Conservation (phyloP, 495 filamentous ascomycete species). For the Ramalina intermedia region DNA sequence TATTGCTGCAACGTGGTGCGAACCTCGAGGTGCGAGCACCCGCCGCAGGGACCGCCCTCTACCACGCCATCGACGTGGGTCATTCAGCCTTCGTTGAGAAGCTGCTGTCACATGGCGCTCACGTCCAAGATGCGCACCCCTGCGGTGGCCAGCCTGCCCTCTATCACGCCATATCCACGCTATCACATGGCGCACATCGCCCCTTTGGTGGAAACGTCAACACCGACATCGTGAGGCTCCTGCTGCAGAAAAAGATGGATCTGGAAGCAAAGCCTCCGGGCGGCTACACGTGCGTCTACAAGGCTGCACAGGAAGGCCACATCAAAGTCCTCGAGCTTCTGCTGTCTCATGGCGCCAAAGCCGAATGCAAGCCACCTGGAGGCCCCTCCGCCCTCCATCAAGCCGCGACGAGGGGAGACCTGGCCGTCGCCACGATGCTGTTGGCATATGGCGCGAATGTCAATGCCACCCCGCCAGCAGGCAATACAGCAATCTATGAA, state of each 20-base stretch:
- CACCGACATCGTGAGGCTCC: conserved; percentile 1
- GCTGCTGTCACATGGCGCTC: conserved; percentile 6
- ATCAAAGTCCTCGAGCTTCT: conserved; percentile 2
- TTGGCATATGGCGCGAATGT: conserved; percentile 9
- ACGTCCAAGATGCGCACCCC: conserved; percentile 4
- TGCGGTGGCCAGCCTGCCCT: conserved; percentile 7
- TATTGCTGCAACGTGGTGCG: conserved; percentile 4
- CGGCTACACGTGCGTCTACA: conserved; percentile 9
- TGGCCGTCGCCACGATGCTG: conserved; percentile 2
- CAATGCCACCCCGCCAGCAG: conserved; percentile 6
- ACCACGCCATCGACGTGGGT: conserved; percentile 2
- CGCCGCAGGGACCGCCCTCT: conserved; percentile 7
- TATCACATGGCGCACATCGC: no score
- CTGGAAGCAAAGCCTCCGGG: conserved; percentile 9
- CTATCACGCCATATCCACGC: neutral
- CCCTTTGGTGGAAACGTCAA: neutral
- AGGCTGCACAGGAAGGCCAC: conserved; percentile 7
- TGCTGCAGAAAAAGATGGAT: conserved; percentile 2
- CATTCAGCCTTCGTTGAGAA: neutral
- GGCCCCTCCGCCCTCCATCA: conserved; percentile 6
- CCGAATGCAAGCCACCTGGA: conserved; percentile 5
- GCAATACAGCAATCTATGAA: conserved; percentile 10
- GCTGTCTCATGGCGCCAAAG: conserved; percentile 4
- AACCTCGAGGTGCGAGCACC: conserved; percentile 6
- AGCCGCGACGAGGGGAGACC: conserved; percentile 5